phyloP scores from a whole-genome alignment of 2,329 filamentous ascomycete species.

The Dendryphion nanum region DNA sequence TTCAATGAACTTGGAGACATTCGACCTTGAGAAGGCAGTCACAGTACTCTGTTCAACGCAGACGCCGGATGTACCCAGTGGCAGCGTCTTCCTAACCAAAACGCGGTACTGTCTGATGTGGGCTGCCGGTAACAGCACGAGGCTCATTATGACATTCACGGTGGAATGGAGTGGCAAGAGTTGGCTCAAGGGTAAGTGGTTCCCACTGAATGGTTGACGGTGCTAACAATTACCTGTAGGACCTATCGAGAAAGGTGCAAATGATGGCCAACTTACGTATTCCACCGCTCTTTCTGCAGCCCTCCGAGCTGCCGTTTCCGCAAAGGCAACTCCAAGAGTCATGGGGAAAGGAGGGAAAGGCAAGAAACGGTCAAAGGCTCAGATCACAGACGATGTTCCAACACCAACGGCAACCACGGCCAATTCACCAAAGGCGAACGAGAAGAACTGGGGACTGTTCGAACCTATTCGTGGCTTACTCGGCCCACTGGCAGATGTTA shows the following conservation, averaged over 20 bases:
- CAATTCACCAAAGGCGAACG: conserved; percentile 23
- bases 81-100: conserved; percentile 87
- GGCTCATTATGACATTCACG: conserved; percentile 81
- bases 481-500: conserved; percentile 66
- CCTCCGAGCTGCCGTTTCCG: conserved; percentile 69
- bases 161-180: conserved; percentile 98
- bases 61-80: conserved; percentile 92
- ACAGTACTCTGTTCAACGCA: conserved; percentile 80
- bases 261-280: conserved; percentile 82
- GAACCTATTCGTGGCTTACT: conserved; percentile 72
- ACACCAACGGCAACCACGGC: conserved; percentile 35
- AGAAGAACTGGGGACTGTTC: conserved; percentile 69
- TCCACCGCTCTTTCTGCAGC: conserved; percentile 75
- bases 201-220: not conserved
- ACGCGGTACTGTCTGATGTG: conserved; percentile 94
- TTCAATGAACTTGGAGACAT: conserved; percentile 75
- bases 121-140: conserved; percentile 82
- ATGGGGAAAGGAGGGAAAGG: conserved; percentile 47
- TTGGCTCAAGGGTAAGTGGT: conserved; percentile 81
- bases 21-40: conserved; percentile 85
- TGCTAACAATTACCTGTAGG: conserved; percentile 49
- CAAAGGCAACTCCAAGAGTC: conserved; percentile 56
- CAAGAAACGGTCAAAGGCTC: conserved; percentile 53
- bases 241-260: conserved; percentile 93
- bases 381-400: conserved; percentile 46